These are phyloP conservation scores for Fusarium sp. DNA, from an alignment of 2,329 filamentous ascomycete genomes.

Conservation along the genomic window DNA sequence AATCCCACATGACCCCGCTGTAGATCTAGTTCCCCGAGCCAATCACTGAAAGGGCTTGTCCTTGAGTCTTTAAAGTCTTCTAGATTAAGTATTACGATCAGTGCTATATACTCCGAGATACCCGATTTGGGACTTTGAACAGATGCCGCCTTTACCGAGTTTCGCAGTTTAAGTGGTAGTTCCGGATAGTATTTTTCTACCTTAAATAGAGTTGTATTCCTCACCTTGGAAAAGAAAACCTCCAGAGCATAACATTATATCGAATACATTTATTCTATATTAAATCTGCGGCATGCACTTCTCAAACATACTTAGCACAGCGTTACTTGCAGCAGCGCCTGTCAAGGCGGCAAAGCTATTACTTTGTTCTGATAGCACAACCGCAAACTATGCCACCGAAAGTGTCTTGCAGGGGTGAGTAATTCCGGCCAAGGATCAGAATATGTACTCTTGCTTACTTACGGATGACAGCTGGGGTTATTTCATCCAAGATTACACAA, in stretches of 20 bases:
- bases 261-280: neutral
- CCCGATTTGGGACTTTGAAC: neutral
- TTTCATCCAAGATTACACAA: neutral
- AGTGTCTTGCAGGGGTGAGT: neutral
- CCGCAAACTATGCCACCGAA: neutral
- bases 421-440: neutral
- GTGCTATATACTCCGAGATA: neutral
- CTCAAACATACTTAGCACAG: neutral
- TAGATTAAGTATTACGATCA: neutral
- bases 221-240: neutral
- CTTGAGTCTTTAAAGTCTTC: fast-evolving
- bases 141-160: neutral
- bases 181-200: neutral
- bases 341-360: neutral
- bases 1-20: neutral
- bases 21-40: neutral
- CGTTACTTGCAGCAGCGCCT: neutral
- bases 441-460: neutral
- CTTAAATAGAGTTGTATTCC: neutral
- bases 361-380: neutral
- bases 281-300: neutral
- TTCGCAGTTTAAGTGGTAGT: fast-evolving
- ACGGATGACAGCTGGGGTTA: neutral
- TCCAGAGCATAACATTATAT: neutral
- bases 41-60: neutral